Conservation (phyloP, 2,329 filamentous ascomycete species). For the Akanthomyces uredinophilus region DNA sequence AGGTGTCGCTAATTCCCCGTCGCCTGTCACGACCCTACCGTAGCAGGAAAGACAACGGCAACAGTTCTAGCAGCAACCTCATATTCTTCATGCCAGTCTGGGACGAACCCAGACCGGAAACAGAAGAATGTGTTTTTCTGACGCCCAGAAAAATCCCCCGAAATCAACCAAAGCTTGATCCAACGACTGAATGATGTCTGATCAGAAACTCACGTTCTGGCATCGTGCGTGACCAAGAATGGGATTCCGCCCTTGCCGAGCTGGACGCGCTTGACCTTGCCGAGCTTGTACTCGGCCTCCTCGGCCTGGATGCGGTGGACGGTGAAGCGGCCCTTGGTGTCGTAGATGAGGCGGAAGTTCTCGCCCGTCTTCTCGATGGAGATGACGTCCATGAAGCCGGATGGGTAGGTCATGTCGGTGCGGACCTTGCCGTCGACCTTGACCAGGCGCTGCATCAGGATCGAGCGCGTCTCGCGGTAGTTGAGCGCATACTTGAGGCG, state of each 20-base stretch:
- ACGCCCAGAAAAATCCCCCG: conserved; percentile 12
- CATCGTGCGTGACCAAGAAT: conserved; percentile 99
- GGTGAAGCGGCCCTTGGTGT: conserved; percentile 99
- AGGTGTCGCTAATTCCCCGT: conserved; percentile 1
- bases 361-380: conserved; percentile 99
- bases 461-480: conserved; percentile 92
- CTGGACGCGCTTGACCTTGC: conserved; percentile 99
- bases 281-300: conserved; percentile 99
- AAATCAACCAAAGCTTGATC: conserved; percentile 92
- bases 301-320: conserved; percentile 98
- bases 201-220: conserved; percentile 97
- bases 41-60: conserved; percentile 11
- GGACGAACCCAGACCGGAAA: neutral
- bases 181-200: conserved; percentile 99
- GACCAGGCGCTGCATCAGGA: conserved; percentile 99
- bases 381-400: conserved; percentile 99
- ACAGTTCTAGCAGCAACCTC: neutral
- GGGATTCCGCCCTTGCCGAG: conserved; percentile 99
- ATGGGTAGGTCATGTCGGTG: conserved; percentile 95
- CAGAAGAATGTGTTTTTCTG: neutral
- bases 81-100: neutral
- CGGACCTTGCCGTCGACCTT: conserved; percentile 99
- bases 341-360: conserved; percentile 99
- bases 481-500: conserved; percentile 99
- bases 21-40: conserved; percentile 4